A percentile compares a stretch with the other conserved stretches of the same genome.
These are phyloP conservation scores for Coemansia sp. DNA, from an alignment of 192 early-diverging fungal genomes.

Conservation along the genomic window DNA sequence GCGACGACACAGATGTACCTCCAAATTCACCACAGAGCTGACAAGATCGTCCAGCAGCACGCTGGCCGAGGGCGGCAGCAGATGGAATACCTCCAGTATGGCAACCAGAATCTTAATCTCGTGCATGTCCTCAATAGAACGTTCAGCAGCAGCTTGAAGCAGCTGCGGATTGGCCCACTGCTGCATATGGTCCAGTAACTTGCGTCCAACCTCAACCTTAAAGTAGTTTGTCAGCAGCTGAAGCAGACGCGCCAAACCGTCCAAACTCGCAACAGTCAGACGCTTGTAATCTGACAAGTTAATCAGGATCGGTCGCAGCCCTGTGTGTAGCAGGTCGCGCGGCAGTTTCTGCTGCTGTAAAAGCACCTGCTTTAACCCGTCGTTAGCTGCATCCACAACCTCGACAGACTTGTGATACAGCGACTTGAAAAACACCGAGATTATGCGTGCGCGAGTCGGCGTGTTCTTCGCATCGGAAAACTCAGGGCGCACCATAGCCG, in stretches of 20 bases:
- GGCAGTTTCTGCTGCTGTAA: constrained; percentile 73
- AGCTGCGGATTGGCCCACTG: constrained; percentile 89
- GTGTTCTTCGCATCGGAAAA: constrained; percentile 73
- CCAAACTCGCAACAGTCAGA: constrained; percentile 88
- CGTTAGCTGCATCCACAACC: constrained; percentile 91
- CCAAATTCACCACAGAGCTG: constrained; percentile 82
- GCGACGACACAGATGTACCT: constrained; percentile 74
- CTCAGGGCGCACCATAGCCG: constrained; percentile 89
- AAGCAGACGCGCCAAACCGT: constrained; percentile 89
- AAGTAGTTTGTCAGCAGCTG: constrained; percentile 97
- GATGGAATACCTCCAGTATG: constrained; percentile 89
- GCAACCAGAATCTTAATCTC: constrained; percentile 94
- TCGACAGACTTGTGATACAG: constrained; percentile 92
- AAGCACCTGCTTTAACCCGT: constrained; percentile 77
- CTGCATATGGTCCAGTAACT: constrained; percentile 92
- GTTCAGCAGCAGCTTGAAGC: constrained; percentile 75
- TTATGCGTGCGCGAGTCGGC: constrained; percentile 84
- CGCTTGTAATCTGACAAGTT: constrained; percentile 94
- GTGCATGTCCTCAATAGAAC: constrained; percentile 85
- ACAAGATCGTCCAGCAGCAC: constrained; percentile 92
- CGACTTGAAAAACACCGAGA: constrained; percentile 98
- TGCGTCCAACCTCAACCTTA: constrained; percentile 97
- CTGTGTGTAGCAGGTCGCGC: constrained; percentile 91
- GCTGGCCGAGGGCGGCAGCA: constrained; percentile 87
- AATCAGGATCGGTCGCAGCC: constrained; percentile 92